Evolutionary conservation across 1,284 basidiomycete species (phyloP).

Genomic region (Microstroma glucosiphilum): DNA sequence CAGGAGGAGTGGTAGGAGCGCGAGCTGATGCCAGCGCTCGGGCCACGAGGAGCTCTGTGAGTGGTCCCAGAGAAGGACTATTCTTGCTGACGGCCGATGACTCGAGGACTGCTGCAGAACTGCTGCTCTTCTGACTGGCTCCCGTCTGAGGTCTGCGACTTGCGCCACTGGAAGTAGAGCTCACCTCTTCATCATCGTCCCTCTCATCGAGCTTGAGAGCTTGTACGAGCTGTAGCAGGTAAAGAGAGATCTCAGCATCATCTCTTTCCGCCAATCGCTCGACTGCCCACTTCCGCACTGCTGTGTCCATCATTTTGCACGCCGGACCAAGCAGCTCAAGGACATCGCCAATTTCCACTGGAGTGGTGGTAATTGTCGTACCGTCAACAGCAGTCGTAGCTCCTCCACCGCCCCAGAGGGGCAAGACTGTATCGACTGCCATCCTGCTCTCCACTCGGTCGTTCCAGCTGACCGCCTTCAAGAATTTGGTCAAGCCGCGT

Average conservation of each 20-base stretch:
- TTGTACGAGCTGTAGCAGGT: slow-evolving; percentile 92
- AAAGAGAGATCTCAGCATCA: slow-evolving; percentile 90
- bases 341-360: slow-evolving; percentile 84
- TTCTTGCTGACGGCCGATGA: background rate
- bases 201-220: slow-evolving; percentile 65
- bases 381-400: background rate
- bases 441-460: slow-evolving; percentile 68
- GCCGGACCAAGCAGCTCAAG: slow-evolving; percentile 86
- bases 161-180: slow-evolving; percentile 7
- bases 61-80: slow-evolving; percentile 1
- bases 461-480: slow-evolving; percentile 95
- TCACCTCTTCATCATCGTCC: slow-evolving; percentile 3
- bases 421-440: slow-evolving; percentile 4
- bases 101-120: background rate
- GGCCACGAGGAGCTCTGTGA: slow-evolving; percentile 11
- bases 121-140: slow-evolving; percentile 15
- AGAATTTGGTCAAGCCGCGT: slow-evolving; percentile 85
- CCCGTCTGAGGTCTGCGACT: slow-evolving; percentile 3
- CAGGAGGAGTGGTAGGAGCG: slow-evolving; percentile 9
- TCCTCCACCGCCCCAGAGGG: background rate
- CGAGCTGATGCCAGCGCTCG: slow-evolving; percentile 14
- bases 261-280: slow-evolving; percentile 57
- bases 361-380: background rate
- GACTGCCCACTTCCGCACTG: slow-evolving; percentile 53
- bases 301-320: slow-evolving; percentile 77